Conservation (phyloP, 129 eudicot genomes). For the Chrysanthemum seticuspe region DNA sequence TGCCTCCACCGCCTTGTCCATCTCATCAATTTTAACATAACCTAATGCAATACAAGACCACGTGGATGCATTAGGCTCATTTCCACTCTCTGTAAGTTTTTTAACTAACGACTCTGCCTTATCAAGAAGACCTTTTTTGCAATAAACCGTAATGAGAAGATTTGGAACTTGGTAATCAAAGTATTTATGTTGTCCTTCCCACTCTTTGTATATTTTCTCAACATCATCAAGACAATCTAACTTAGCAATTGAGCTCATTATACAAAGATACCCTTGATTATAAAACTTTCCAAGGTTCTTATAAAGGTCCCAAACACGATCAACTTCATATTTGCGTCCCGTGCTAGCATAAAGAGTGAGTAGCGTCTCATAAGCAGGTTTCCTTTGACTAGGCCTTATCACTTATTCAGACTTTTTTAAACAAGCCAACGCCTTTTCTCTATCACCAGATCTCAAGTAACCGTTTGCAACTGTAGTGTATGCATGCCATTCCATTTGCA, state of each 20-base stretch:
- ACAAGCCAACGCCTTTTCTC: too few relatives aligned
- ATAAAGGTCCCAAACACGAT: too few relatives aligned
- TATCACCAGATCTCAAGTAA: too few relatives aligned
- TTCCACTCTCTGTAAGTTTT: constrained; percentile 34
- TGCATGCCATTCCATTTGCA: too few relatives aligned
- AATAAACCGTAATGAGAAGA: constrained; percentile 40
- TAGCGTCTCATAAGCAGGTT: too few relatives aligned
- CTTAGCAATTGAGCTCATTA: constrained; percentile 49
- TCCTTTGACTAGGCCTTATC: too few relatives aligned
- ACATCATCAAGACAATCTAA: constrained; percentile 53
- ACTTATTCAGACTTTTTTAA: too few relatives aligned
- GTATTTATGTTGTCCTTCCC: constrained; percentile 22
- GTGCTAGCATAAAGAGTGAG: too few relatives aligned
- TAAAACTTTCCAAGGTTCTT: constrained; percentile 29
- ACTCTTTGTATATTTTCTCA: constrained; percentile 45
- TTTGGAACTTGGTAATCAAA: constrained; percentile 49
- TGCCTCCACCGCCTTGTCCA: constrained; percentile 53
- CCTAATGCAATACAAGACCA: constrained; percentile 54
- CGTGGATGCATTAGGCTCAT: constrained; percentile 42
- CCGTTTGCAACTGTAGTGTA: too few relatives aligned
- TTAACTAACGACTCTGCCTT: constrained; percentile 42
- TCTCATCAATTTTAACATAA: constrained; percentile 32
- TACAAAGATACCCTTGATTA: constrained; percentile 39
- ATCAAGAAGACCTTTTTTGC: constrained; percentile 48
- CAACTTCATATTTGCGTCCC: too few relatives aligned